Evolutionary conservation across 176 grass and related monocot genomes (phyloP).

Genomic region (Aegilops tauschii): DNA sequence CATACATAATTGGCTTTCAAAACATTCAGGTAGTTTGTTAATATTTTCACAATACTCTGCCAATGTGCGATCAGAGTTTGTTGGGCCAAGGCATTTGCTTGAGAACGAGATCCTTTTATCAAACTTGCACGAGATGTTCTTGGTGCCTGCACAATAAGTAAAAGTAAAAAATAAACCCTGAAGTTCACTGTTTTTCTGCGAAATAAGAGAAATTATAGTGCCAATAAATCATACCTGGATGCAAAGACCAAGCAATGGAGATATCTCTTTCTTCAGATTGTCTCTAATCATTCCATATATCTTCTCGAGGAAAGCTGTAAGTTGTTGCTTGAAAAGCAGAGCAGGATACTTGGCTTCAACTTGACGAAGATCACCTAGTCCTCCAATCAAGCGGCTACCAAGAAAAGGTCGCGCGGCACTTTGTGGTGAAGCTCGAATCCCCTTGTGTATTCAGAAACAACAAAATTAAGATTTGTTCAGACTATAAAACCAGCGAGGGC

Average conservation of each 20-base stretch:
- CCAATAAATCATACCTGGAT: slow-evolving; percentile 66
- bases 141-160: slow-evolving; percentile 67
- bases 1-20: slow-evolving; percentile 96
- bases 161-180: background rate
- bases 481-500: slow-evolving; percentile 26
- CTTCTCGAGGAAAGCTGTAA: slow-evolving; percentile 98
- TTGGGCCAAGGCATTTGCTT: slow-evolving; percentile 88
- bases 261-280: slow-evolving; percentile 99
- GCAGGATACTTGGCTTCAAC: slow-evolving; percentile 99
- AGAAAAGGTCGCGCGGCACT: slow-evolving; percentile 70
- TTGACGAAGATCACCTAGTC: slow-evolving; percentile 80
- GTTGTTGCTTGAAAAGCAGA: slow-evolving; percentile 99
- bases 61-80: slow-evolving; percentile 97
- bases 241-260: slow-evolving; percentile 90
- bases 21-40: slow-evolving; percentile 83
- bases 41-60: slow-evolving; percentile 98
- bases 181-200: background rate
- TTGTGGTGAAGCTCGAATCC: slow-evolving; percentile 86
- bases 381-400: slow-evolving; percentile 68
- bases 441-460: slow-evolving; percentile 47
- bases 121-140: slow-evolving; percentile 93
- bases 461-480: slow-evolving; percentile 18
- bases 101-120: slow-evolving; percentile 96
- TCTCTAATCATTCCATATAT: slow-evolving; percentile 99
- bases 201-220: background rate